phyloP scores from a whole-genome alignment of 139 green algal species.

The Chlorella sp. region DNA sequence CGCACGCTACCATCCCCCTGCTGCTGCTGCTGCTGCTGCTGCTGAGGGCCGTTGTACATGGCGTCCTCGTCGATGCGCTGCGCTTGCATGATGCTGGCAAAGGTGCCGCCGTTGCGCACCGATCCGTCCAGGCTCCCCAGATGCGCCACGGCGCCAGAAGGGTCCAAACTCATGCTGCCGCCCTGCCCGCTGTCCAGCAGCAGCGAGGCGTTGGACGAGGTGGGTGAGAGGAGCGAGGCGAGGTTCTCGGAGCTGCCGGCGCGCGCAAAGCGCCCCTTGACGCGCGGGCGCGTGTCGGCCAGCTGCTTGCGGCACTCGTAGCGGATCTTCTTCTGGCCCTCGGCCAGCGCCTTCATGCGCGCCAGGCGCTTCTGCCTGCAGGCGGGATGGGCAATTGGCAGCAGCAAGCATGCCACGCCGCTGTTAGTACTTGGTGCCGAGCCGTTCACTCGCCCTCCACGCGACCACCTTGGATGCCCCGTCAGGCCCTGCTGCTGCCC shows the following conservation, averaged over 20 bases:
- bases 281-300: slow-evolving; percentile 26
- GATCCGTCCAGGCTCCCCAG: too few species aligned
- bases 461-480: too few species aligned
- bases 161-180: not conserved
- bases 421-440: too few species aligned
- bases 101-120: not conserved
- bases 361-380: slow-evolving; percentile 10
- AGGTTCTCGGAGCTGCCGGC: not conserved
- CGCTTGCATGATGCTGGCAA: not conserved
- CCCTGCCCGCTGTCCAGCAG: too few species aligned
- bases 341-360: slow-evolving; percentile 11
- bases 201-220: not conserved
- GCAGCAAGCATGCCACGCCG: too few species aligned
- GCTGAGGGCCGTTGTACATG: not conserved
- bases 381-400: too few species aligned
- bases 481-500: too few species aligned
- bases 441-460: too few species aligned
- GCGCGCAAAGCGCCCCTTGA: slow-evolving; percentile 39
- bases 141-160: too few species aligned
- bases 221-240: not conserved
- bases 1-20: too few species aligned
- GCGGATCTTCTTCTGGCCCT: slow-evolving; percentile 23
- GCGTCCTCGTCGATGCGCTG: not conserved
- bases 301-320: slow-evolving; percentile 46
- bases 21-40: not conserved